A percentile compares a stretch with the other conserved stretches of the same genome.
Evolutionary conservation across 768 basidiomycete species (phyloP).

Genomic region (Leccinum disarticulatum): DNA sequence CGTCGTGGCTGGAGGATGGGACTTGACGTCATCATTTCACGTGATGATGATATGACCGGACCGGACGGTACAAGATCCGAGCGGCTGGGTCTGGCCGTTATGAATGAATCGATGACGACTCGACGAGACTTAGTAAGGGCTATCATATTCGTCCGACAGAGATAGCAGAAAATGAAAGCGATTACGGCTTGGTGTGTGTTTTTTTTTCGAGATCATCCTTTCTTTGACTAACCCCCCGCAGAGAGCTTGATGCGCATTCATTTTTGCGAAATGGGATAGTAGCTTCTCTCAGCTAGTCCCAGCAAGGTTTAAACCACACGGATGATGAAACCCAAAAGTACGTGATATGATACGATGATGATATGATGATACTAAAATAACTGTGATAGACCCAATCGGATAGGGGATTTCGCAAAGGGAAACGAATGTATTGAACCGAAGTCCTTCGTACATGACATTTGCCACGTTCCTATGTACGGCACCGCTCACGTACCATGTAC

Average conservation of each 20-base stretch:
- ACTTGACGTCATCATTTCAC: slow-evolving; percentile 6
- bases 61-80: neutral
- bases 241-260: neutral
- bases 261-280: too few species aligned
- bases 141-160: neutral
- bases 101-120: neutral
- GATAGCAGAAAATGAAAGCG: neutral
- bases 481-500: neutral
- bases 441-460: neutral
- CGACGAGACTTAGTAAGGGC: neutral
- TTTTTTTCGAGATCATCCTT: neutral
- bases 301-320: neutral
- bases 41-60: neutral
- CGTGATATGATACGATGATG: too few species aligned
- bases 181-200: neutral
- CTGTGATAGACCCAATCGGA: neutral
- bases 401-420: neutral
- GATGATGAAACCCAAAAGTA: neutral
- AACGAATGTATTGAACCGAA: neutral
- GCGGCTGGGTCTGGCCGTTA: neutral
- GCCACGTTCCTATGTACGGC: neutral
- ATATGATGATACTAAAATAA: neutral
- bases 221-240: neutral
- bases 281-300: neutral
- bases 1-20: neutral